Evolutionary conservation across 768 basidiomycete species (phyloP).

Genomic region (Lyophyllum semitale): DNA sequence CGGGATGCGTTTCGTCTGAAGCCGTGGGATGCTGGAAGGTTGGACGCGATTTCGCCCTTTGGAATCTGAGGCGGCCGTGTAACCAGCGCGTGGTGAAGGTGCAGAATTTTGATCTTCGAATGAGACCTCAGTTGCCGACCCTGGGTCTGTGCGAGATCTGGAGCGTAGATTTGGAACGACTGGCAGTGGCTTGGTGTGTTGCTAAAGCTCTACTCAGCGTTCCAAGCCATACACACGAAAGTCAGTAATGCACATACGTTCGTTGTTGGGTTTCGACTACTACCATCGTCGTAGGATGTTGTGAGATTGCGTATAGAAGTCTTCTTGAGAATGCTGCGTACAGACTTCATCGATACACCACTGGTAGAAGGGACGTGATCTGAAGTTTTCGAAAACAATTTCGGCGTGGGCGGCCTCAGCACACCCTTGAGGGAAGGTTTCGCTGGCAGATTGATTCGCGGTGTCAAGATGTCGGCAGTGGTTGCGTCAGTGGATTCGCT

Average conservation of each 20-base stretch:
- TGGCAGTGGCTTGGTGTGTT: neutral
- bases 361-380: slow-evolving; percentile 10
- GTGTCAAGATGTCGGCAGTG: slow-evolving; percentile 23
- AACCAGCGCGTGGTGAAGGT: neutral
- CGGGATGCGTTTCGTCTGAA: slow-evolving; percentile 23
- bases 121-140: slow-evolving; percentile 5
- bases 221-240: neutral
- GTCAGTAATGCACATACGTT: slow-evolving; percentile 16
- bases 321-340: slow-evolving; percentile 31
- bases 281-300: slow-evolving; percentile 4
- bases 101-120: neutral
- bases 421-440: slow-evolving; percentile 41
- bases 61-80: neutral
- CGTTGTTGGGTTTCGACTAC: slow-evolving; percentile 16
- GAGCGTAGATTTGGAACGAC: slow-evolving; percentile 21
- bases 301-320: neutral
- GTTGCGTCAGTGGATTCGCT: slow-evolving; percentile 13
- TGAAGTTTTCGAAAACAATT: slow-evolving; percentile 17
- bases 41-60: slow-evolving; percentile 3
- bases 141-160: slow-evolving; percentile 41
- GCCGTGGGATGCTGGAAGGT: slow-evolving; percentile 37
- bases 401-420: slow-evolving; percentile 36
- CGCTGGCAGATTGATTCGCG: slow-evolving; percentile 31
- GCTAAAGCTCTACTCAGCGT: slow-evolving; percentile 1
- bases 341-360: slow-evolving; percentile 24